A percentile compares a stretch with the other conserved stretches of the same genome.
phyloP scores from a whole-genome alignment of 495 filamentous ascomycete genomes.

The Aspergillus campestris region DNA sequence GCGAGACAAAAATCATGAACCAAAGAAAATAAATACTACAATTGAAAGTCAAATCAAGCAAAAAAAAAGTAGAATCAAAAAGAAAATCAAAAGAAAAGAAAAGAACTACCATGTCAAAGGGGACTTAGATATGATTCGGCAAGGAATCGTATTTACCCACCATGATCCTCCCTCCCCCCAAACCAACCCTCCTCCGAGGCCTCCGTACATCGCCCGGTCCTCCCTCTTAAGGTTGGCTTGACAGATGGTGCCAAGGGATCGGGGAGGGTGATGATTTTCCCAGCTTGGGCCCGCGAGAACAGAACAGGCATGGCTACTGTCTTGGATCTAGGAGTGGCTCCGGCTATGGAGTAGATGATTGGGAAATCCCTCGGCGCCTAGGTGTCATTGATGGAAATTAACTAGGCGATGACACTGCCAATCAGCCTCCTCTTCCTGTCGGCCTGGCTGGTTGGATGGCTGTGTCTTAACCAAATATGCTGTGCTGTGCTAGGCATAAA shows the following conservation, averaged over 20 bases:
- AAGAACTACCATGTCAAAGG: background rate
- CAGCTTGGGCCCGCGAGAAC: conserved; percentile 8
- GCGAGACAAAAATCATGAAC: background rate
- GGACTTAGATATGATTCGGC: background rate
- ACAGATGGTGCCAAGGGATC: conserved; percentile 30
- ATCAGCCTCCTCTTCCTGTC: too few species aligned
- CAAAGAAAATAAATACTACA: conserved; percentile 14
- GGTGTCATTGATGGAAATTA: too few species aligned
- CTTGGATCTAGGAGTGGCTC: background rate
- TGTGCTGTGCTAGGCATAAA: too few species aligned
- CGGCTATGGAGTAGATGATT: conserved; percentile 3
- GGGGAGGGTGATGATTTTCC: conserved; percentile 15
- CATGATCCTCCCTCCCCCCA: background rate
- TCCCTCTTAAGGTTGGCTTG: conserved; percentile 26
- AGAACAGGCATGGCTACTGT: background rate
- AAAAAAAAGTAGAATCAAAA: conserved; percentile 12
- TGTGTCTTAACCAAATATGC: too few species aligned
- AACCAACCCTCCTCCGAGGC: conserved; percentile 12
- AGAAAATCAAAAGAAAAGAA: conserved; percentile 1
- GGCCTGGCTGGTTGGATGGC: too few species aligned
- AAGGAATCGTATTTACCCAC: background rate
- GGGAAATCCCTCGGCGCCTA: too few species aligned
- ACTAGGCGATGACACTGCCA: too few species aligned
- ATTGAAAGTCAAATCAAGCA: background rate
- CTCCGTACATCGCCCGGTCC: too few species aligned